Percentiles rank a stretch among this genome's conserved stretches.
phyloP scores from a whole-genome alignment of 148 eudicot genomes.

The Camellia granthamiana region DNA sequence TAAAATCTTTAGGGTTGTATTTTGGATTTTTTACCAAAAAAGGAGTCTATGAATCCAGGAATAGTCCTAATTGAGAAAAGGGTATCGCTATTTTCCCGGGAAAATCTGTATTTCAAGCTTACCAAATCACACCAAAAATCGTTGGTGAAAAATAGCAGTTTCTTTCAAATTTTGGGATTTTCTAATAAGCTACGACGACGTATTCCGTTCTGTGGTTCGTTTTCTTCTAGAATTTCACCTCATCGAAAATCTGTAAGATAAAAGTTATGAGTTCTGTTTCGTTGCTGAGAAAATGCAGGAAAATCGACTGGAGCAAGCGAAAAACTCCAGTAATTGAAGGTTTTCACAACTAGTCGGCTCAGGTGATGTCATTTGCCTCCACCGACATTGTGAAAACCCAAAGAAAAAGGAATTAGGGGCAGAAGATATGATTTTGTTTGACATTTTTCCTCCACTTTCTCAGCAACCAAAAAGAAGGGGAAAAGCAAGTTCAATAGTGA shows the following conservation, averaged over 20 bases:
- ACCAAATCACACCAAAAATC: background rate
- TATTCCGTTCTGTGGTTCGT: background rate
- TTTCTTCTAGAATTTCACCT: background rate
- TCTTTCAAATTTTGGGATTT: background rate
- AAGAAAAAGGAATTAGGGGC: background rate
- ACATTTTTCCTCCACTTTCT: conserved; percentile 7
- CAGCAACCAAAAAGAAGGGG: background rate
- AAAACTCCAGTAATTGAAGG: background rate
- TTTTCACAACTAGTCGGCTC: background rate
- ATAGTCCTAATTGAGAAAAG: background rate
- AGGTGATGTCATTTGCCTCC: background rate
- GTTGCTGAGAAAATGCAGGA: conserved; percentile 7
- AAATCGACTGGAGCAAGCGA: background rate
- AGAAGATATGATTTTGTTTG: background rate
- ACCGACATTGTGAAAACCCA: background rate
- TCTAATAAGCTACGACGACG: background rate
- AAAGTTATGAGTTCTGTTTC: background rate
- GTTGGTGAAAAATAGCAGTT: conserved; percentile 6
- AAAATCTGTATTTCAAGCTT: background rate
- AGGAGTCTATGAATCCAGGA: background rate
- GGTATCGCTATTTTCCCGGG: background rate
- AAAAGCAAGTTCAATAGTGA: background rate
- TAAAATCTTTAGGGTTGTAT: no score
- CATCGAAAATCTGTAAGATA: background rate
- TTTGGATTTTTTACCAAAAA: background rate